A percentile compares a stretch with the other conserved stretches of the same genome.
phyloP scores from a whole-genome alignment of 177 flowering plant species.

The Tripterygium wilfordii region DNA sequence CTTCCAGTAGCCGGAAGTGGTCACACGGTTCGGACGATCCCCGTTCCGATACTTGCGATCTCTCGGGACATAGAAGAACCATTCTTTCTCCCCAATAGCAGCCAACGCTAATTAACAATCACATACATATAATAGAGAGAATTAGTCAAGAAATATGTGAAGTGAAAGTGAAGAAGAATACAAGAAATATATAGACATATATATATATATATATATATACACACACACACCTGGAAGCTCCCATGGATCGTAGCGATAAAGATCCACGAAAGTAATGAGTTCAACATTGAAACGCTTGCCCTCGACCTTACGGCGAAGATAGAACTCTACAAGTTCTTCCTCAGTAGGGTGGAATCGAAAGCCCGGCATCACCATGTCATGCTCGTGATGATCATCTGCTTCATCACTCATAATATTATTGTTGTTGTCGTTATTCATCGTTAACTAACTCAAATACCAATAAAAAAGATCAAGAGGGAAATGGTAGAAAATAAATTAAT shows the following conservation, averaged over 20 bases:
- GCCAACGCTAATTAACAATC: slow-evolving; percentile 56
- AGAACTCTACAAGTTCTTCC: slow-evolving; percentile 93
- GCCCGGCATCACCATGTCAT: slow-evolving; percentile 94
- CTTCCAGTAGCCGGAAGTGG: slow-evolving; percentile 96
- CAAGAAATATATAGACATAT: not conserved
- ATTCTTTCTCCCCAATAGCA: slow-evolving; percentile 94
- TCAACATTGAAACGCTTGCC: slow-evolving; percentile 91
- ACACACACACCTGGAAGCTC: slow-evolving; percentile 78
- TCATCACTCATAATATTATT: slow-evolving; percentile 3
- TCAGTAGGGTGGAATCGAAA: slow-evolving; percentile 97
- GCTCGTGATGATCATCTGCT: slow-evolving; percentile 50
- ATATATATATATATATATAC: too few relatives aligned
- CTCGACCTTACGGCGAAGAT: slow-evolving; percentile 96
- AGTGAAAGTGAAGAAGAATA: not conserved
- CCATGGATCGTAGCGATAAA: slow-evolving; percentile 97
- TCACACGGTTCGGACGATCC: slow-evolving; percentile 92
- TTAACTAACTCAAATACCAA: not conserved
- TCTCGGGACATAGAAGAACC: slow-evolving; percentile 95
- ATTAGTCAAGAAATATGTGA: not conserved
- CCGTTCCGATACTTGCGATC: slow-evolving; percentile 93
- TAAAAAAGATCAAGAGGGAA: not conserved
- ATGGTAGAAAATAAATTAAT: not conserved
- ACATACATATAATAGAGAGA: not conserved
- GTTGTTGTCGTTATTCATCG: slow-evolving; percentile 17
- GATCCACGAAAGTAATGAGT: slow-evolving; percentile 88